These are phyloP conservation scores for Elongisporangium undulatum DNA, from an alignment of 352 stramenopile genomes.

Conservation along the genomic window DNA sequence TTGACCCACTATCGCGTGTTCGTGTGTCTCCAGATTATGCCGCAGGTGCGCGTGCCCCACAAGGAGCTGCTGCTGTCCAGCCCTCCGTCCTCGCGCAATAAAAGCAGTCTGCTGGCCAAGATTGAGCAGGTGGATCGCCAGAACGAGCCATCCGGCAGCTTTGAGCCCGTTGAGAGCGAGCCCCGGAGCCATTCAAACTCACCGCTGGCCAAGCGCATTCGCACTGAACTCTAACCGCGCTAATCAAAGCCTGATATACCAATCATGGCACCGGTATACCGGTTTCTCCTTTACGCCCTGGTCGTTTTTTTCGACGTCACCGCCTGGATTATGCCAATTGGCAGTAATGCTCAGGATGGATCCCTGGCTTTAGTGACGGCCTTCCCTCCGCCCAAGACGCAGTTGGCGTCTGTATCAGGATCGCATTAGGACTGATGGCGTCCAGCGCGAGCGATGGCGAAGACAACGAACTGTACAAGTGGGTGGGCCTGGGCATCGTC, in stretches of 20 bases:
- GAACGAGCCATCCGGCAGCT: neutral
- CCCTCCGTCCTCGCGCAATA: neutral
- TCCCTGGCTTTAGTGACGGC: neutral
- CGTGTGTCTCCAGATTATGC: neutral
- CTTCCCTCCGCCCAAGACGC: neutral
- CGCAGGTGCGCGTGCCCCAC: neutral
- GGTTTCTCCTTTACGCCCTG: neutral
- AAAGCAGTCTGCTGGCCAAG: neutral
- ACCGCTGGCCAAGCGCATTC: neutral
- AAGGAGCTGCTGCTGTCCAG: neutral
- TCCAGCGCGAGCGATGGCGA: slow-evolving; percentile 10
- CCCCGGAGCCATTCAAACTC: neutral
- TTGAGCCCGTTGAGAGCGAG: neutral
- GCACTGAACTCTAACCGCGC: neutral
- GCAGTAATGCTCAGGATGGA: neutral
- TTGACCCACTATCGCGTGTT: neutral
- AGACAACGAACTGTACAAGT: slow-evolving; percentile 70
- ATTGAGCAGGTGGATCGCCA: neutral
- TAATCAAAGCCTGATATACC: neutral
- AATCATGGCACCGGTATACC: neutral
- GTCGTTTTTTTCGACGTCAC: neutral
- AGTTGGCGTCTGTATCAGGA: neutral
- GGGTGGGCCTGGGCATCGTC: slow-evolving; percentile 78
- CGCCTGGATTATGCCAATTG: neutral
- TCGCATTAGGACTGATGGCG: neutral